Conservation (phyloP, 164 flowering plant genomes). For the Stephania japonica region DNA sequence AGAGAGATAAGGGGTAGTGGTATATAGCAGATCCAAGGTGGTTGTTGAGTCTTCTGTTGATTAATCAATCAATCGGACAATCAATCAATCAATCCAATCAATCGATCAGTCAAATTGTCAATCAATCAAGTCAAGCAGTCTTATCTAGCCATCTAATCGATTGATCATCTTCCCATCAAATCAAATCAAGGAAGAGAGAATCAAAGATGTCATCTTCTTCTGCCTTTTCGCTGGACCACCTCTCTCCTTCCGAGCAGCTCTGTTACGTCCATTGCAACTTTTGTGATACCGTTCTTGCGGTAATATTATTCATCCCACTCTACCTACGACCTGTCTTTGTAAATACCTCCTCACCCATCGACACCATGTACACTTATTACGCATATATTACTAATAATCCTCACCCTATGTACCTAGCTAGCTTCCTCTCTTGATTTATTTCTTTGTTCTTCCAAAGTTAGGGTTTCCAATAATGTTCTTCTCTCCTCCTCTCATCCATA, state of each 20-base stretch:
- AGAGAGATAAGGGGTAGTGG: neutral
- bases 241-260: slow-evolving; percentile 80
- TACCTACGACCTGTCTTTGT: neutral
- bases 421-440: too few species aligned
- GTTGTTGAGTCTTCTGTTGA: slow-evolving; percentile 23
- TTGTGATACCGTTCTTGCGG: slow-evolving; percentile 92
- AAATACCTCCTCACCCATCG: neutral
- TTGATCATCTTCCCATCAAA: slow-evolving; percentile 14
- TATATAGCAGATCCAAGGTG: slow-evolving; percentile 24
- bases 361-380: neutral
- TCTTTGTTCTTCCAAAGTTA: neutral
- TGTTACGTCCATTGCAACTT: slow-evolving; percentile 92
- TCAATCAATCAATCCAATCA: slow-evolving; percentile 27
- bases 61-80: slow-evolving; percentile 26
- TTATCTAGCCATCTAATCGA: neutral
- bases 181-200: slow-evolving; percentile 24
- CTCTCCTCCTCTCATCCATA: neutral
- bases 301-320: slow-evolving; percentile 19
- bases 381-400: neutral
- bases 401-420: neutral
- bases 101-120: slow-evolving; percentile 20
- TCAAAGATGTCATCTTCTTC: slow-evolving; percentile 66
- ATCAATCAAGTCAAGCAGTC: slow-evolving; percentile 2
- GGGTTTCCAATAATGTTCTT: slow-evolving; percentile 4
- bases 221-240: slow-evolving; percentile 70